phyloP scores from a whole-genome alignment of 176 grass and related monocot species.

The Zoysia japonica region DNA sequence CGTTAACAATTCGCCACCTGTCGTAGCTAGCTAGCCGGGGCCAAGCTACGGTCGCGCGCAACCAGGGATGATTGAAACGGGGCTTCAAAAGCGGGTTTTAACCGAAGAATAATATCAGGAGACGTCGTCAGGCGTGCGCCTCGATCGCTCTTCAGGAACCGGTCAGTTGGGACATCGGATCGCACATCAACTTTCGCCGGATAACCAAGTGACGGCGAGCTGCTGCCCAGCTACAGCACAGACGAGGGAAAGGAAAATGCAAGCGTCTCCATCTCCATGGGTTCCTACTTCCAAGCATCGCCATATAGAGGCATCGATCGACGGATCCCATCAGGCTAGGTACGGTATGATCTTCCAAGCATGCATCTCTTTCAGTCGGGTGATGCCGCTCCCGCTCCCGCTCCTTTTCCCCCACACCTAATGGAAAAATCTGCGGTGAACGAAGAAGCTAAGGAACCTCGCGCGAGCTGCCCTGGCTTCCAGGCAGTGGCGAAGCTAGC shows the following conservation, averaged over 20 bases:
- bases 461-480: not conserved
- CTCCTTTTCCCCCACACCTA: slow-evolving; percentile 10
- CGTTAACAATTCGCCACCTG: slow-evolving; percentile 36
- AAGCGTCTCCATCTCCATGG: slow-evolving; percentile 21
- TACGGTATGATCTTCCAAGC: slow-evolving; percentile 62
- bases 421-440: not conserved
- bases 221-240: not conserved
- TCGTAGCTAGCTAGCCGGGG: not conserved
- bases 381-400: not conserved
- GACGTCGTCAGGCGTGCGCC: not conserved
- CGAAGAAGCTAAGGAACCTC: not conserved
- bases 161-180: slow-evolving; percentile 27
- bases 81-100: slow-evolving; percentile 5
- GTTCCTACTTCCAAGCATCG: slow-evolving; percentile 28
- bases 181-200: slow-evolving; percentile 24
- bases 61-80: not conserved
- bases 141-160: not conserved
- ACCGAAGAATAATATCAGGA: not conserved
- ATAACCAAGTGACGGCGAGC: slow-evolving; percentile 15
- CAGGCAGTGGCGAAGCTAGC: too few species aligned
- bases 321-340: slow-evolving; percentile 61
- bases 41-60: not conserved
- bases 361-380: slow-evolving; percentile 59
- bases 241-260: slow-evolving; percentile 23
- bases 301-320: slow-evolving; percentile 39